Base-by-base conservation (phyloP, 1,139 yeast species). In the Magnusiomyces clavatus region DNA sequence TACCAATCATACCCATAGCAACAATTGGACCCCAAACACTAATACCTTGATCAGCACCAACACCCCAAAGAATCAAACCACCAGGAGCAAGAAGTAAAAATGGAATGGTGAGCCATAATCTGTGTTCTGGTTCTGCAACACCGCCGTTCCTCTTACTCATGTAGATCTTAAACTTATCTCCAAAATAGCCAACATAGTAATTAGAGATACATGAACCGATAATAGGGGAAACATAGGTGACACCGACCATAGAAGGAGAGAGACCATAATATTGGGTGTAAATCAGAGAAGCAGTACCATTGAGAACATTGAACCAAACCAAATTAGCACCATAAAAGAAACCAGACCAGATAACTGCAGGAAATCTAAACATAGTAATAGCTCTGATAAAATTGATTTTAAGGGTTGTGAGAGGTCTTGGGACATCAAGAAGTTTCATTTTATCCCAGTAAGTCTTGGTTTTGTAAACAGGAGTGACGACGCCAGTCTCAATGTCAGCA, bases 201-300 rank as follows among this genome's bases (percentile, higher is more conserved):
- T 94, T 94, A 1, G 90, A 86, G 62, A 82, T 76, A 38, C 82
- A 61, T 69, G 92, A 83, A 2, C 94, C 94, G 47, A 84, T 77
- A 50, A 83, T 70, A 50, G 89, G 83, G 3, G 95, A 89, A 37
- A 86, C 76, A 64, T 86, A 85, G 84, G 85, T 81, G 48, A 85
- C 65, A 1, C 90, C 92, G 12, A 86, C 89, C 16, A 83, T 87
- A n/a, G 80, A 77, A 54, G 81, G 75, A 16, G 82, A 73, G 63
- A 83, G 82, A 67, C 77, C 78, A 77, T 83, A 86, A 3, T 90
- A 90, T 53, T 60, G 54, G 66, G 41, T 80, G 72, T 47, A 73
- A 75, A 61, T 77, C 1, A 75, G 75, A 53, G 81, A 84, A 53
- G 79, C 78, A 63, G 82, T 85, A 57, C 74, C 77, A 48, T 84